A percentile compares a stretch with the other conserved stretches of the same genome.
Conservation (phyloP, 805 yeast genomes). For the Wickerhamiella azymoides region DNA sequence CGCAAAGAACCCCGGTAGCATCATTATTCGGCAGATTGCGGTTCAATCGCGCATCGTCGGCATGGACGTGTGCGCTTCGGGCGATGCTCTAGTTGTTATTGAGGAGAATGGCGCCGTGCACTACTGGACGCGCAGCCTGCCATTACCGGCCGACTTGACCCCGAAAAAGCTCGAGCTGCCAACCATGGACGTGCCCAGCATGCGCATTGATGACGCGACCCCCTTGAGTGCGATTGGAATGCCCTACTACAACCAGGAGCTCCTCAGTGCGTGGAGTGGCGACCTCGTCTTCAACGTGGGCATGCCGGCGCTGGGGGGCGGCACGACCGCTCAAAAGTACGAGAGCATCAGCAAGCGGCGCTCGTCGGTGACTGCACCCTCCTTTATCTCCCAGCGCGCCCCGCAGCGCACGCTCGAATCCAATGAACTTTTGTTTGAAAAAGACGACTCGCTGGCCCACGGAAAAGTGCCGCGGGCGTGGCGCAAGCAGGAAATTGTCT, state of each 20-base stretch:
- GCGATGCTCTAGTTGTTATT: constrained; percentile 59
- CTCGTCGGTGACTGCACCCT: constrained; percentile 24
- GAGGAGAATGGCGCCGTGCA: constrained; percentile 53
- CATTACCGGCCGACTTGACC: constrained; percentile 26
- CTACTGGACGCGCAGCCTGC: constrained; percentile 51
- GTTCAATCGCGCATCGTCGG: constrained; percentile 34
- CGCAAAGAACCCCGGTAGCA: constrained; percentile 59
- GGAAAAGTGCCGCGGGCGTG: constrained; percentile 59
- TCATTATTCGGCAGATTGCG: constrained; percentile 54
- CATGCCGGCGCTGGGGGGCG: constrained; percentile 34
- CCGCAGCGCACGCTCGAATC: constrained; percentile 25
- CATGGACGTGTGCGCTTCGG: constrained; percentile 49
- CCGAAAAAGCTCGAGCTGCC: constrained; percentile 24
- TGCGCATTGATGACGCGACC: constrained; percentile 29
- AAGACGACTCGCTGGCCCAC: constrained; percentile 18
- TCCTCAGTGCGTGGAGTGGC: constrained; percentile 70
- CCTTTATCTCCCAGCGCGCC: constrained; percentile 45
- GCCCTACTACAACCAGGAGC: constrained; percentile 68
- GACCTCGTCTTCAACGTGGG: constrained; percentile 51
- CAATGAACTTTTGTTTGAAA: constrained; percentile 16
- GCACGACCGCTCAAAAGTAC: constrained; percentile 32
- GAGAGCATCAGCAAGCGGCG: constrained; percentile 19
- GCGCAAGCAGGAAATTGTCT: constrained; percentile 57
- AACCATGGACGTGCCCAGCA: background rate
- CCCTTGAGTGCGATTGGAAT: constrained; percentile 68